Evolutionary conservation across 768 basidiomycete genomes (phyloP).

Genomic region (Russula virescens): DNA sequence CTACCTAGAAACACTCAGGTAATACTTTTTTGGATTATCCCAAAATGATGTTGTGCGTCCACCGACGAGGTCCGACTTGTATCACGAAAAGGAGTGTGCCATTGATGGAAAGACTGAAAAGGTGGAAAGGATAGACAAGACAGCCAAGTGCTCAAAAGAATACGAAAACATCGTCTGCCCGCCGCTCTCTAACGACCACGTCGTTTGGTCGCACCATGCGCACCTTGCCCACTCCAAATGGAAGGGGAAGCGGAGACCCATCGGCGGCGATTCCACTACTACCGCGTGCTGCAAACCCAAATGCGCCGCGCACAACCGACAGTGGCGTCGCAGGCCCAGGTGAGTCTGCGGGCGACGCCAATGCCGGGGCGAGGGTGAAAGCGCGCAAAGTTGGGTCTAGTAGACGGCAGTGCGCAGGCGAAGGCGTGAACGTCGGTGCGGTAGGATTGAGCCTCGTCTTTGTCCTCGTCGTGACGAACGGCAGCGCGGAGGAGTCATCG

Average conservation of each 20-base stretch:
- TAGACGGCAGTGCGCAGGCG: neutral
- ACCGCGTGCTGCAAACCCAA: neutral
- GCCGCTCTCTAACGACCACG: neutral
- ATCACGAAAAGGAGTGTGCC: neutral
- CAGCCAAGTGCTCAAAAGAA: slow-evolving; percentile 1
- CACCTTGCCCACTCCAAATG: slow-evolving; percentile 11
- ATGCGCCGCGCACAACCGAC: neutral
- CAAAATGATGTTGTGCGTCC: neutral
- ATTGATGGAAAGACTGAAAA: neutral
- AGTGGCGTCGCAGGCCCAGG: slow-evolving; percentile 1
- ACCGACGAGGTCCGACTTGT: neutral
- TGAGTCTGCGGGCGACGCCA: slow-evolving; percentile 5
- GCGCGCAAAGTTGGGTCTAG: slow-evolving; percentile 7
- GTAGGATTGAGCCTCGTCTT: neutral
- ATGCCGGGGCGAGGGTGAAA: slow-evolving; percentile 4
- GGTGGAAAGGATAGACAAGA: too few relatives aligned
- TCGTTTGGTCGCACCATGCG: slow-evolving; percentile 7
- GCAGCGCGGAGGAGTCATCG: too few relatives aligned
- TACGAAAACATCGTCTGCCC: slow-evolving; percentile 7
- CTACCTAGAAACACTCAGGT: slow-evolving; percentile 8
- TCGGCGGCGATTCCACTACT: too few relatives aligned
- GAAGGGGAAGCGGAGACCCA: neutral
- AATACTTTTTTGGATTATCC: slow-evolving; percentile 4
- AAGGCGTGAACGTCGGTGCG: neutral
- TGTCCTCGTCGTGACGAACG: neutral